Conservation (phyloP, 176 grass and related monocot genomes). For the Triticum dicoccoides region DNA sequence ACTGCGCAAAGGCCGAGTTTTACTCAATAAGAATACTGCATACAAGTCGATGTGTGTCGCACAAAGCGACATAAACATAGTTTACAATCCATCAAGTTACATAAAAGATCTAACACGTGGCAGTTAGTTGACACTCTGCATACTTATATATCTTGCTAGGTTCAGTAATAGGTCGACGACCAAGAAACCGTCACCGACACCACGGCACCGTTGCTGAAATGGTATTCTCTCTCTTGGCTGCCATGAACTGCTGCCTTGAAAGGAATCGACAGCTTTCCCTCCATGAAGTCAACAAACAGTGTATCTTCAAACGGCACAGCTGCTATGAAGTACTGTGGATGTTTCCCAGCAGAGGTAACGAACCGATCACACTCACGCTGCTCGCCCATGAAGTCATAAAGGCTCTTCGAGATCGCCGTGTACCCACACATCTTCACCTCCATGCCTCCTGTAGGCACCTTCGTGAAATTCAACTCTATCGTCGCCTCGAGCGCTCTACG, state of each 20-base stretch:
- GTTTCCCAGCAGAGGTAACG: neutral
- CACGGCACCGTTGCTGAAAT: neutral
- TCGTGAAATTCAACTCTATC: neutral
- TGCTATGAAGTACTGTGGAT: neutral
- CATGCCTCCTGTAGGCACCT: neutral
- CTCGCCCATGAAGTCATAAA: neutral
- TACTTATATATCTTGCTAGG: neutral
- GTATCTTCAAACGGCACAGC: neutral
- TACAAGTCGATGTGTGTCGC: neutral
- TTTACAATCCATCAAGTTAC: neutral
- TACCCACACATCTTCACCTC: neutral
- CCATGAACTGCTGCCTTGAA: slow-evolving; percentile 1
- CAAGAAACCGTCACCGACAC: neutral
- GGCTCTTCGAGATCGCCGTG: neutral
- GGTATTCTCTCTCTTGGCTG: slow-evolving; percentile 10
- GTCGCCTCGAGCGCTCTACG: neutral
- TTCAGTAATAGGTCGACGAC: neutral
- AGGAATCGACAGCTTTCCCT: neutral
- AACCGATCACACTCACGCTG: neutral
- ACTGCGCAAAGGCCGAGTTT: too few relatives aligned
- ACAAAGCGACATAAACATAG: neutral
- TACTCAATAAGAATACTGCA: neutral
- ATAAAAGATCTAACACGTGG: neutral
- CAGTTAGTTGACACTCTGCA: neutral
- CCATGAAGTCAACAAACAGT: neutral